A percentile compares a stretch with the other conserved stretches of the same genome.
Evolutionary conservation across 257 asterid genomes (phyloP).

Genomic region (Plantago elongata): DNA sequence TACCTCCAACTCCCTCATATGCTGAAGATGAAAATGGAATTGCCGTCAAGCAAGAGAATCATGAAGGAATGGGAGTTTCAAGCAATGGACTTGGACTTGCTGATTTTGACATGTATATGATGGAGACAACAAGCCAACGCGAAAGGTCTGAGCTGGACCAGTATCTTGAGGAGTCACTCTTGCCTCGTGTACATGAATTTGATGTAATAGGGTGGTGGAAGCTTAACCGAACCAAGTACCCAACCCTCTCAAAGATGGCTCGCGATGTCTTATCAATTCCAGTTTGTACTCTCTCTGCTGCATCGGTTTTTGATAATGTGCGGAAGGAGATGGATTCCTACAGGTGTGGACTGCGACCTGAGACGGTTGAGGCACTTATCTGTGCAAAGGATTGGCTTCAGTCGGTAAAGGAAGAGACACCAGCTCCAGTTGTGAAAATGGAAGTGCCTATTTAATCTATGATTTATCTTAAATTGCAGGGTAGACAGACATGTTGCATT

Average conservation of each 20-base stretch:
- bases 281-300: constrained; percentile 49
- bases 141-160: constrained; percentile 79
- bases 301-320: constrained; percentile 54
- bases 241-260: constrained; percentile 91
- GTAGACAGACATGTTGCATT: too few relatives aligned
- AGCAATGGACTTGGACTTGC: constrained; percentile 54
- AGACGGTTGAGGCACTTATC: constrained; percentile 84
- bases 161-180: constrained; percentile 84
- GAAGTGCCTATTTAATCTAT: constrained; percentile 39
- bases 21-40: constrained; percentile 54
- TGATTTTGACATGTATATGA: constrained; percentile 75
- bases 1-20: constrained; percentile 52
- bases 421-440: constrained; percentile 45
- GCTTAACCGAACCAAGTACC: constrained; percentile 67
- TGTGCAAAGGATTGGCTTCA: constrained; percentile 89
- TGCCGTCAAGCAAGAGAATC: constrained; percentile 33
- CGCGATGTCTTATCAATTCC: constrained; percentile 80
- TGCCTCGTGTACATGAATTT: constrained; percentile 84
- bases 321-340: constrained; percentile 83
- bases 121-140: constrained; percentile 73
- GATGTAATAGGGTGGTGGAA: constrained; percentile 96
- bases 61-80: constrained; percentile 36
- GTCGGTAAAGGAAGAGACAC: constrained; percentile 31
- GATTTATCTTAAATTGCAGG: too few relatives aligned
- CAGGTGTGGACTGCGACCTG: constrained; percentile 72